Conservation (phyloP, 345 rosid species). For the Eutrema yunnanense region DNA sequence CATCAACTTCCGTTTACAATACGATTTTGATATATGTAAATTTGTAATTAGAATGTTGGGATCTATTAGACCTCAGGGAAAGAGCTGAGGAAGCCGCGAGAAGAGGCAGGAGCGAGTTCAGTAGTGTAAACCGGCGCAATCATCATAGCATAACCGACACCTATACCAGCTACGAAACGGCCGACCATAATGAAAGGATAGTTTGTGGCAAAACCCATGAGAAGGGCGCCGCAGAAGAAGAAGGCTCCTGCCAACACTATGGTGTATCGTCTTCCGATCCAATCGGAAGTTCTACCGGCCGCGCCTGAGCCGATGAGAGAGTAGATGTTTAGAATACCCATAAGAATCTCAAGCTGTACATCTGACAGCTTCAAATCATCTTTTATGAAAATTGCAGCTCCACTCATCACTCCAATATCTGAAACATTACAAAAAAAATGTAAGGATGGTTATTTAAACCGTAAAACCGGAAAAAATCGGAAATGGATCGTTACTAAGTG, state of each 20-base stretch:
- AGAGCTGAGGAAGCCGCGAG: slow-evolving; percentile 59
- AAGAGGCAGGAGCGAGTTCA: slow-evolving; percentile 54
- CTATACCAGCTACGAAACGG: slow-evolving; percentile 60
- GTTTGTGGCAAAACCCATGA: slow-evolving; percentile 65
- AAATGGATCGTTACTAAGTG: neutral
- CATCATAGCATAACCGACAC: slow-evolving; percentile 68
- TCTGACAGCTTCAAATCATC: slow-evolving; percentile 17
- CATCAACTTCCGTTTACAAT: neutral
- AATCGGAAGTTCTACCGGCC: slow-evolving; percentile 61
- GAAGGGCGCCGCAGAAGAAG: slow-evolving; percentile 51
- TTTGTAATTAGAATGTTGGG: neutral
- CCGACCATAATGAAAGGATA: slow-evolving; percentile 52
- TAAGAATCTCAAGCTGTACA: slow-evolving; percentile 48
- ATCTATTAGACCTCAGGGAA: slow-evolving; percentile 42
- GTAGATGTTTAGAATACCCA: slow-evolving; percentile 52
- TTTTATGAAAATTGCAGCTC: slow-evolving; percentile 25
- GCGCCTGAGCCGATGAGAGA: slow-evolving; percentile 53
- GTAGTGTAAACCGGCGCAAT: slow-evolving; percentile 56
- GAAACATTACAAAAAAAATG: neutral
- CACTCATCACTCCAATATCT: slow-evolving; percentile 36
- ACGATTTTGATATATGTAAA: neutral
- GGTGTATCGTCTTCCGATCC: slow-evolving; percentile 61
- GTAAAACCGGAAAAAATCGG: neutral
- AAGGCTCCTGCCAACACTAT: slow-evolving; percentile 57
- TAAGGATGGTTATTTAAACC: neutral